A percentile compares a stretch with the other conserved stretches of the same genome.
Conservation (phyloP, 2,329 filamentous ascomycete species). For the Aspergillus neoniger region DNA sequence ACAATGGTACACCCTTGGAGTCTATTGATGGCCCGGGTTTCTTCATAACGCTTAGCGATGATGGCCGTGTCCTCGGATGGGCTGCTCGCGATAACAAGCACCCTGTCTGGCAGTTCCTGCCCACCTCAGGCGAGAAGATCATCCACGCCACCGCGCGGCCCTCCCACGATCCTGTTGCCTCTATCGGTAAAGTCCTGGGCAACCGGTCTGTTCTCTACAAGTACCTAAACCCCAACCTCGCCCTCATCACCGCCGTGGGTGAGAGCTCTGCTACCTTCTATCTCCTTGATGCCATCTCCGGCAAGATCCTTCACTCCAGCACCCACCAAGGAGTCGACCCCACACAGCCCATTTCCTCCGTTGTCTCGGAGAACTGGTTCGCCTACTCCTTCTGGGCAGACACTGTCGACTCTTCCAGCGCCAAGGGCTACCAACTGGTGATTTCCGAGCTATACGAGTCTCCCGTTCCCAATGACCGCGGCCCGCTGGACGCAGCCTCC, state of each 20-base stretch:
- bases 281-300: constrained; percentile 82
- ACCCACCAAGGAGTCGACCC: constrained; percentile 74
- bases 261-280: constrained; percentile 69
- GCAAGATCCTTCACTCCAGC: constrained; percentile 72
- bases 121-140: constrained; percentile 67
- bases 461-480: constrained; percentile 77
- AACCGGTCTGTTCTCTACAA: constrained; percentile 96
- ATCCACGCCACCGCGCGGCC: constrained; percentile 68
- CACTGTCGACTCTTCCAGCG: constrained; percentile 47
- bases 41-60: constrained; percentile 44
- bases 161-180: constrained; percentile 82
- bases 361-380: constrained; percentile 93
- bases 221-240: constrained; percentile 85
- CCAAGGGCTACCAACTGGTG: constrained; percentile 83
- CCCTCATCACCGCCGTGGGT: constrained; percentile 71
- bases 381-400: constrained; percentile 75
- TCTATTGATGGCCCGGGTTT: constrained; percentile 36
- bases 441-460: constrained; percentile 92
- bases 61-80: constrained; percentile 50
- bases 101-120: constrained; percentile 72
- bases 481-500: constrained; percentile 66
- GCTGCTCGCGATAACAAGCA: constrained; percentile 35
- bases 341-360: constrained; percentile 71
- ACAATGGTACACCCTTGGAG: constrained; percentile 38
- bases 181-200: constrained; percentile 89